A percentile compares a stretch with the other conserved stretches of the same genome.
phyloP scores from a whole-genome alignment of 345 rosid species.

The Lumnitzera littorea region DNA sequence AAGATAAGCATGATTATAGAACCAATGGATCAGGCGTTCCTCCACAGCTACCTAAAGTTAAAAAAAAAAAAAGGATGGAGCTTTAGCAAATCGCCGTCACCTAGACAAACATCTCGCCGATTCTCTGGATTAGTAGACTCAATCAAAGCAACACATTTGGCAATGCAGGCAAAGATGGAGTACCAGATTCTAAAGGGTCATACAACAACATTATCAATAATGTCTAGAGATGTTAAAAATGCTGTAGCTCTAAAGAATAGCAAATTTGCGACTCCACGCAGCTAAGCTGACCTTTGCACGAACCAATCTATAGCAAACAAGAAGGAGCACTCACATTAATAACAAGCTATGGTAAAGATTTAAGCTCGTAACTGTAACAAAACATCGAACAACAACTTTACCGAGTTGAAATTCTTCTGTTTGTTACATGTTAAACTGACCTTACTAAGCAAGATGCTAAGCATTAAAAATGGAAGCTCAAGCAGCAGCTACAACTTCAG shows the following conservation, averaged over 20 bases:
- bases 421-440: too few species aligned
- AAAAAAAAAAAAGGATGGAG: slow-evolving; percentile 46
- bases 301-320: too few species aligned
- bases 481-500: too few species aligned
- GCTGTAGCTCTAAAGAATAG: slow-evolving; percentile 51
- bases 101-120: slow-evolving; percentile 20
- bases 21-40: slow-evolving; percentile 11
- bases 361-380: too few species aligned
- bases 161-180: slow-evolving; percentile 6
- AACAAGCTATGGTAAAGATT: too few species aligned
- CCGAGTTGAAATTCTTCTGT: too few species aligned
- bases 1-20: slow-evolving; percentile 18
- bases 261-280: too few species aligned
- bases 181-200: slow-evolving; percentile 8
- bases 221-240: slow-evolving; percentile 19
- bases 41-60: slow-evolving; percentile 17
- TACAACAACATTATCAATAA: background rate
- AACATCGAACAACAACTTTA: too few species aligned
- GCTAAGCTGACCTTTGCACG: too few species aligned
- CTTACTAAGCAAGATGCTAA: too few species aligned
- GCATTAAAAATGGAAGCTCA: too few species aligned
- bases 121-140: slow-evolving; percentile 28
- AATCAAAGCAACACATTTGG: slow-evolving; percentile 11
- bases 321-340: too few species aligned
- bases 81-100: slow-evolving; percentile 33